These are phyloP conservation scores for Penicillium coffeae DNA, from an alignment of 495 filamentous ascomycete genomes.

Conservation along the genomic window DNA sequence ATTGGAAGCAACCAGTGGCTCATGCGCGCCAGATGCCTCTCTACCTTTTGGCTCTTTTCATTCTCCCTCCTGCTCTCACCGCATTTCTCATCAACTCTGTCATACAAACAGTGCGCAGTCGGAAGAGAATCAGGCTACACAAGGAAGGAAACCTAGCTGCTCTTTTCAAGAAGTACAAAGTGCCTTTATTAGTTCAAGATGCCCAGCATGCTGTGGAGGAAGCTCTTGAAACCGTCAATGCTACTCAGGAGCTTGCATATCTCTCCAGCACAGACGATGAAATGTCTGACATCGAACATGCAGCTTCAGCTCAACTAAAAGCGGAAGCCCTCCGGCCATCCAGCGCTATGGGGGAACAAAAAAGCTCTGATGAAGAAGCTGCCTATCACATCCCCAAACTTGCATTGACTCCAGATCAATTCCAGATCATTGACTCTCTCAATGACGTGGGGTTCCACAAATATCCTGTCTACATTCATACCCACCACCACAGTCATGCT, in stretches of 20 bases:
- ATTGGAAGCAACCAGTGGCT: slow-evolving; percentile 25
- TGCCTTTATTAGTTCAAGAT: slow-evolving; percentile 71
- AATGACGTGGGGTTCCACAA: slow-evolving; percentile 74
- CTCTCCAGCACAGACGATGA: slow-evolving; percentile 42
- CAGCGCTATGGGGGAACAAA: too few relatives aligned
- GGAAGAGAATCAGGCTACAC: slow-evolving; percentile 69
- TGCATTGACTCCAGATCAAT: slow-evolving; percentile 74
- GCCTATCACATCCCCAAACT: slow-evolving; percentile 50
- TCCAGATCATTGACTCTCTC: slow-evolving; percentile 73
- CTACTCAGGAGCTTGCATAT: slow-evolving; percentile 58
- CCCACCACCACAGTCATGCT: slow-evolving; percentile 75
- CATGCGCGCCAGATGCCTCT: slow-evolving; percentile 49
- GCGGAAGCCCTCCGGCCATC: not conserved
- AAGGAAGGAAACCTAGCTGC: slow-evolving; percentile 65
- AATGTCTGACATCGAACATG: slow-evolving; percentile 6
- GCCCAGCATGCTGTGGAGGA: slow-evolving; percentile 68
- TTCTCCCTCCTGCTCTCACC: slow-evolving; percentile 64
- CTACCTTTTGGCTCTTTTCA: slow-evolving; percentile 55
- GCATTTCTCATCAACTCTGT: slow-evolving; percentile 71
- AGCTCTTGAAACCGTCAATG: slow-evolving; percentile 66
- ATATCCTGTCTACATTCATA: slow-evolving; percentile 83
- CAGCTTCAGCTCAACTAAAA: not conserved
- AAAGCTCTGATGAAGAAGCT: not conserved
- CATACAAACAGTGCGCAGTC: slow-evolving; percentile 69
- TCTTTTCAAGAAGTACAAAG: slow-evolving; percentile 61